Evolutionary conservation across 1,139 yeast species (phyloP).

Genomic region (Eremothecium cymbalariae): DNA sequence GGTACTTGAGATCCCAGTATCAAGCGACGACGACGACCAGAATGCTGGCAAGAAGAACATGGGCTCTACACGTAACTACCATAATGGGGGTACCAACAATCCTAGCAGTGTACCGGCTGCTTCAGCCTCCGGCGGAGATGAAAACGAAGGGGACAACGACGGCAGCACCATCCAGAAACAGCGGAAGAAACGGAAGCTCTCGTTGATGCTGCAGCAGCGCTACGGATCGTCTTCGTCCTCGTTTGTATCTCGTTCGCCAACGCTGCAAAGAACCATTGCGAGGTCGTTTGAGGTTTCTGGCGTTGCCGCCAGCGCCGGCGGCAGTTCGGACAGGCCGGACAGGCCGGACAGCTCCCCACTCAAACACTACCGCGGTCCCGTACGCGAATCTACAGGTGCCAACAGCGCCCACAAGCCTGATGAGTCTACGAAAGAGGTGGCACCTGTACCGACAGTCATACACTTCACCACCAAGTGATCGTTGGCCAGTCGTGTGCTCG

Average conservation of each 20-base stretch:
- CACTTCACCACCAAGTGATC: constrained; percentile 3
- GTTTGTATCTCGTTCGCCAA: constrained; percentile 5
- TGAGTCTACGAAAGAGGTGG: constrained; percentile 1
- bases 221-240: constrained; percentile 22
- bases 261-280: constrained; percentile 1
- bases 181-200: constrained; percentile 27
- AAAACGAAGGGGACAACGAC: constrained; percentile 13
- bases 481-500: too few relatives aligned
- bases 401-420: neutral
- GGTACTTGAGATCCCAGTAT: constrained; percentile 22
- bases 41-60: neutral
- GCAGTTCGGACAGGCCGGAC: too few relatives aligned
- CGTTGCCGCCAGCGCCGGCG: neutral
- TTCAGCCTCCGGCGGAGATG: too few relatives aligned
- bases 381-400: neutral
- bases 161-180: constrained; percentile 27
- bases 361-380: constrained; percentile 1
- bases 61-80: neutral
- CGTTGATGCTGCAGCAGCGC: constrained; percentile 28
- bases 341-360: too few relatives aligned
- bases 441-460: constrained; percentile 2
- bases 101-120: too few relatives aligned
- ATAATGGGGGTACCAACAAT: constrained; percentile 6
- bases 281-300: neutral
- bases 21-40: constrained; percentile 22